Percentiles rank a stretch among this genome's conserved stretches.
Conservation (phyloP, 768 basidiomycete species). For the Amyloporia xantha region DNA sequence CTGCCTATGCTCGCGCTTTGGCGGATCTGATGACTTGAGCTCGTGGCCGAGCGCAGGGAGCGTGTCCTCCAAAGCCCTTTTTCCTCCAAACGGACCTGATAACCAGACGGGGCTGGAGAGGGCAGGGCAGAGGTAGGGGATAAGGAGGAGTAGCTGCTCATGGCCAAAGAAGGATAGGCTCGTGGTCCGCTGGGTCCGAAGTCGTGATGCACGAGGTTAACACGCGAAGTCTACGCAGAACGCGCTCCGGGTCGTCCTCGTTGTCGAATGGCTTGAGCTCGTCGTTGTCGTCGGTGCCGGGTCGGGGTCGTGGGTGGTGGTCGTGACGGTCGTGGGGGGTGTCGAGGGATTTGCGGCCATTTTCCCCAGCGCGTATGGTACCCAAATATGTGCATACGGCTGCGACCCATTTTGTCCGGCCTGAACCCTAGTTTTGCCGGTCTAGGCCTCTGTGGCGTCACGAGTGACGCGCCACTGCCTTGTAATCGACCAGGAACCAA, state of each 20-base stretch:
- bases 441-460: slow-evolving; percentile 9
- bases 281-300: slow-evolving; percentile 5
- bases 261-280: slow-evolving; percentile 6
- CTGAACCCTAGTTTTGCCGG: background rate
- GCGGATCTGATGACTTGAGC: slow-evolving; percentile 10
- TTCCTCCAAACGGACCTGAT: slow-evolving; percentile 11
- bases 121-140: slow-evolving; percentile 15
- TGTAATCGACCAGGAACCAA: no score
- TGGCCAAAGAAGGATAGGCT: slow-evolving; percentile 15
- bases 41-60: slow-evolving; percentile 5
- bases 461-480: background rate
- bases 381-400: slow-evolving; percentile 11
- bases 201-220: slow-evolving; percentile 11
- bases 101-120: slow-evolving; percentile 9
- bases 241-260: background rate
- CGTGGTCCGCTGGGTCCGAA: slow-evolving; percentile 21
- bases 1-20: background rate
- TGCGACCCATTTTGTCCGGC: background rate
- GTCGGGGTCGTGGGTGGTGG: slow-evolving; percentile 6
- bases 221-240: slow-evolving; percentile 12
- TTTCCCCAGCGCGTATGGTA: background rate
- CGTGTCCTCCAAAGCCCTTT: slow-evolving; percentile 6
- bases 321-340: slow-evolving; percentile 5
- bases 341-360: background rate
- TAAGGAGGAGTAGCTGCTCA: slow-evolving; percentile 18